Percentiles rank a stretch among this genome's conserved stretches.
Evolutionary conservation across 2,329 filamentous ascomycete genomes (phyloP).

Genomic region (Neospermospora avenae): DNA sequence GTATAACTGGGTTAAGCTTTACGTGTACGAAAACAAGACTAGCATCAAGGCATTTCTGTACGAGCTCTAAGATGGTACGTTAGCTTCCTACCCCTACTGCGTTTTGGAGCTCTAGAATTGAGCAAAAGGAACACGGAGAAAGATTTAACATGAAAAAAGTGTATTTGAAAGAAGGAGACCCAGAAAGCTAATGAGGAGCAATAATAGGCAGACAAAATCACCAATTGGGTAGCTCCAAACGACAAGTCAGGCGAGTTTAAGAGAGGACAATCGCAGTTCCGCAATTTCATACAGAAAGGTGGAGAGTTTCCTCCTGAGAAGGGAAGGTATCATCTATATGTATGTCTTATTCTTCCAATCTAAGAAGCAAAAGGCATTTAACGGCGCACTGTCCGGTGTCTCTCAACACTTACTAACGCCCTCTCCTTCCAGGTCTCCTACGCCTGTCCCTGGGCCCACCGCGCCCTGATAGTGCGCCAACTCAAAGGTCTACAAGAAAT

Average conservation of each 20-base stretch:
- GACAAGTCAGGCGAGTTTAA: slow-evolving; percentile 91
- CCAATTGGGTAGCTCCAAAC: slow-evolving; percentile 75
- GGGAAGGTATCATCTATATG: slow-evolving; percentile 88
- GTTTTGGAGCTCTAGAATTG: no score
- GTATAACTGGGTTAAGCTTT: not conserved
- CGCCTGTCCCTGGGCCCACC: slow-evolving; percentile 69
- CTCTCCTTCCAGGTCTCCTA: slow-evolving; percentile 44
- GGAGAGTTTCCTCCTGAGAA: slow-evolving; percentile 73
- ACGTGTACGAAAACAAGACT: no score
- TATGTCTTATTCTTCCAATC: slow-evolving; percentile 57
- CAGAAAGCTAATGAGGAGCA: slow-evolving; percentile 14
- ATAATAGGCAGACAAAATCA: slow-evolving; percentile 52
- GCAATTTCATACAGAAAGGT: slow-evolving; percentile 60
- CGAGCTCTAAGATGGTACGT: slow-evolving; percentile 30
- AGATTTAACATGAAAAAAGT: not conserved
- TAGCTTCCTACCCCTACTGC: not conserved
- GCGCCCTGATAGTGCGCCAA: slow-evolving; percentile 81
- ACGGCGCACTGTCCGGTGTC: slow-evolving; percentile 55
- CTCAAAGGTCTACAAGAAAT: slow-evolving; percentile 90
- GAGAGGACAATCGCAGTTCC: slow-evolving; percentile 78
- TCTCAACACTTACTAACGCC: slow-evolving; percentile 63
- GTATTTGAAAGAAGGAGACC: not conserved
- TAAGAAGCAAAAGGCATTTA: no score
- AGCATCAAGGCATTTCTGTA: not conserved
- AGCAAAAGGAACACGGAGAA: no score